A percentile compares a stretch with the other conserved stretches of the same genome.
These are phyloP conservation scores for Pistacia integerrima DNA, from an alignment of 345 rosid species.

Conservation along the genomic window DNA sequence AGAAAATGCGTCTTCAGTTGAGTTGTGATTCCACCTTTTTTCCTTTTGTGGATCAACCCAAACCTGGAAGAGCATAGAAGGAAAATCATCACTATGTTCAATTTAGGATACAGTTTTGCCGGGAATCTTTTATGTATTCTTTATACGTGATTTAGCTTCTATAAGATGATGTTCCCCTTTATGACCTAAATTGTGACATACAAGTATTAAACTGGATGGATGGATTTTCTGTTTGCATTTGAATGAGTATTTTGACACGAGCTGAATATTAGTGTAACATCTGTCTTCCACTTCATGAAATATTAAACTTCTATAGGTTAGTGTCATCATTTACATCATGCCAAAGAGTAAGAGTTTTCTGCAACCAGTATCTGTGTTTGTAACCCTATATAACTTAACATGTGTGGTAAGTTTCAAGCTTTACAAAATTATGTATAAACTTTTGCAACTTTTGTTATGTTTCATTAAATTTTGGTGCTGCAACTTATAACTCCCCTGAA, in stretches of 20 bases:
- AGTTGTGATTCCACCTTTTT: neutral
- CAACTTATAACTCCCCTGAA: slow-evolving; percentile 22
- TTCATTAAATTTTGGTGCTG: neutral
- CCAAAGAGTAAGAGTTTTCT: slow-evolving; percentile 3
- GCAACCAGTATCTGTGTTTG: neutral
- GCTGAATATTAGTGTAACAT: neutral
- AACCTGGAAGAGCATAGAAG: neutral
- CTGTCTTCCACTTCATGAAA: neutral
- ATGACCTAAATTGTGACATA: neutral
- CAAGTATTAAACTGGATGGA: neutral
- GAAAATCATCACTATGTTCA: neutral
- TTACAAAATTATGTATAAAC: slow-evolving; percentile 1
- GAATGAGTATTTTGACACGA: neutral
- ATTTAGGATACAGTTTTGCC: neutral
- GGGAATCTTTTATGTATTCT: neutral
- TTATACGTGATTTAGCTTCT: neutral
- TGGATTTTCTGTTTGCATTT: neutral
- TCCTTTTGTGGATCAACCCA: neutral
- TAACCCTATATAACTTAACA: neutral
- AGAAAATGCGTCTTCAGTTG: too few relatives aligned
- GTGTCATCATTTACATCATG: slow-evolving; percentile 4
- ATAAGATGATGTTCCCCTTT: neutral
- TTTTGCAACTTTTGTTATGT: neutral
- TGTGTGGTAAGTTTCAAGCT: slow-evolving; percentile 5
- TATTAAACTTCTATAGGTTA: neutral